Base-by-base conservation (phyloP, 2,329 filamentous ascomycete genomes). In the Aureobasidium zeae region DNA sequence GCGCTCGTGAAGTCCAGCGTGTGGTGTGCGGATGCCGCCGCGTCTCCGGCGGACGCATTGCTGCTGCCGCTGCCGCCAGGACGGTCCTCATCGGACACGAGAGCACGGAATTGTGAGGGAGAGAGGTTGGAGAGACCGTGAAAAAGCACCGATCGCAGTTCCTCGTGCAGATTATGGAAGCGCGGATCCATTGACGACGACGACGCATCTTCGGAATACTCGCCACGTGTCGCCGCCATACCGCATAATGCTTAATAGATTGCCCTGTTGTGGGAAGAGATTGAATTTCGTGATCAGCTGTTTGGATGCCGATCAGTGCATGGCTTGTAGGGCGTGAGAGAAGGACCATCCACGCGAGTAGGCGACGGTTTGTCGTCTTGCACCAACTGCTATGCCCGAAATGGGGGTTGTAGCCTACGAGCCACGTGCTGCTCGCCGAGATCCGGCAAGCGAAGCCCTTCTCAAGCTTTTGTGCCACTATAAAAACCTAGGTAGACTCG, bases 141-240 rank as follows among this genome's bases (percentile, higher is more conserved):
- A 25, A 38, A 38, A 17, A 38, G 35, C 24, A 38, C 35, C 10
- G 35, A 38, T 38, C 35, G 26, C 15, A 38, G 35, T 8, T 38
- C 35, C 35, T 38, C 35, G 35, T 38, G 35, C 2, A 38, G 24
- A 29, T 38, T 38, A 25, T 38, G 35, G 11, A 38, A 38, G 7
- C 35, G 35, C 21, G 35, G 35, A 20, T 38, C 35, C 35, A 38
- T 20, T n/a, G n/a, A n/a, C n/a, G n/a, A n/a, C n/a, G n/a, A n/a
- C 11, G 35, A 38, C 6, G 35, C 24, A 15, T 38, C 35, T 10
- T 38, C 35, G 12, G 35, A 37, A 13, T n/a, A n/a, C n/a, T n/a
- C n/a, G n/a, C 22, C 34, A 37, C 34, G 34, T 20, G 34, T 38
- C 35, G 35, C n/a, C n/a, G n/a, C 35, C 35, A 38, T 38, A 38